phyloP scores from a whole-genome alignment of 257 asterid genomes.

The Ehretia macrophylla region DNA sequence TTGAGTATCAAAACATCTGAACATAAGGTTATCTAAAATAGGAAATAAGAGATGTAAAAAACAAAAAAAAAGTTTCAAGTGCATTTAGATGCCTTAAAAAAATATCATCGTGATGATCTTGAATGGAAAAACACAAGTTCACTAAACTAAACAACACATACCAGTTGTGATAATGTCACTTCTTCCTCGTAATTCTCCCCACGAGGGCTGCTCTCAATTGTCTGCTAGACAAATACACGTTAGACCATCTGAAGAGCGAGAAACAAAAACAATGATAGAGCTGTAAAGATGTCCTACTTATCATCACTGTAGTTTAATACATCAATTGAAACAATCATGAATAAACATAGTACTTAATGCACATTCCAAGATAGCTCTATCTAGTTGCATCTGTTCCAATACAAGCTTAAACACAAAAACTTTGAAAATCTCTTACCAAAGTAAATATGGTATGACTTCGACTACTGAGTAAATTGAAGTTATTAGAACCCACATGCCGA shows the following conservation, averaged over 20 bases:
- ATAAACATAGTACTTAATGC: no score
- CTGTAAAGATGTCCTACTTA: no score
- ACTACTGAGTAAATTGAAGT: constrained; percentile 85
- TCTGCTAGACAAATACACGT: constrained; percentile 38
- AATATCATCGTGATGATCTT: background rate
- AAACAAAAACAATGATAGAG: background rate
- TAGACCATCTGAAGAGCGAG: constrained; percentile 5
- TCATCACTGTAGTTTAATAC: no score
- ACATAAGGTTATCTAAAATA: constrained; percentile 2
- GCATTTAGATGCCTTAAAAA: background rate
- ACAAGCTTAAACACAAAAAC: background rate
- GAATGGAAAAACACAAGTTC: background rate
- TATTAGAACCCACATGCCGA: constrained; percentile 85
- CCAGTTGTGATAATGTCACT: constrained; percentile 66
- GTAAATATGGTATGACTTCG: constrained; percentile 95
- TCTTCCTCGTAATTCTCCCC: constrained; percentile 65
- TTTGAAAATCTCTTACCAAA: constrained; percentile 38
- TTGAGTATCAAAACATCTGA: constrained; percentile 32
- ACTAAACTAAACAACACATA: constrained; percentile 23
- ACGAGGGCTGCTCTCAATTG: constrained; percentile 65
- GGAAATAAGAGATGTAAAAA: background rate
- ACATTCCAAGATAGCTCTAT: no score
- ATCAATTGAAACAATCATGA: no score
- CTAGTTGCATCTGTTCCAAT: no score
- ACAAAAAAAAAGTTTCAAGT: background rate